Conservation (phyloP, 1,284 basidiomycete species). For the Ganoderma sp. region DNA sequence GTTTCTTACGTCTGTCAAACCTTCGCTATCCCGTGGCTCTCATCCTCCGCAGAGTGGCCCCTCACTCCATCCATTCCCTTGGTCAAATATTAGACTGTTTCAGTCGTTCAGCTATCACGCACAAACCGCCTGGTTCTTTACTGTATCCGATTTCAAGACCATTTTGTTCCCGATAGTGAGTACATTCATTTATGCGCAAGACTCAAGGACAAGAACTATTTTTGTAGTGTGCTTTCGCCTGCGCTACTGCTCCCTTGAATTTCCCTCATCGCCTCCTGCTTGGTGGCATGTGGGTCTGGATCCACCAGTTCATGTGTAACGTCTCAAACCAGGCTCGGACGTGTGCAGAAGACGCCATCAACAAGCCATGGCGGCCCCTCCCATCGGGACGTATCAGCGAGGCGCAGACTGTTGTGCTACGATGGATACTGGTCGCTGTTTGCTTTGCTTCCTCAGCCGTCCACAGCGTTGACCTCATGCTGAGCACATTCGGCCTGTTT, state of each 20-base stretch:
- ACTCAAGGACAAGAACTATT: no score
- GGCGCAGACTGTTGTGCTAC: slow-evolving; percentile 36
- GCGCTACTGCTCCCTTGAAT: slow-evolving; percentile 33
- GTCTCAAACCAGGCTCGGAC: slow-evolving; percentile 44
- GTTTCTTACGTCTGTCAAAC: no score
- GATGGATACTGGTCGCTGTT: slow-evolving; percentile 34
- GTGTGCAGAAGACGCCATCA: slow-evolving; percentile 40
- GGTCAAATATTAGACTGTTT: not conserved
- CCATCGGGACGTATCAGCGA: slow-evolving; percentile 41
- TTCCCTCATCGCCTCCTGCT: slow-evolving; percentile 27
- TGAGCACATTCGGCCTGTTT: slow-evolving; percentile 36
- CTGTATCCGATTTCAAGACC: slow-evolving; percentile 38
- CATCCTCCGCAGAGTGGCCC: no score
- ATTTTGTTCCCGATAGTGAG: slow-evolving; percentile 39
- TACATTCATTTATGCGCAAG: not conserved
- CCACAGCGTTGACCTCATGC: slow-evolving; percentile 33
- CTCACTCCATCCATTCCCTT: no score
- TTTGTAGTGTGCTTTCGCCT: slow-evolving; percentile 35
- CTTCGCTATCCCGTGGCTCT: no score
- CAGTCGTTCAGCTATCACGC: slow-evolving; percentile 14
- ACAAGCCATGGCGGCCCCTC: slow-evolving; percentile 45
- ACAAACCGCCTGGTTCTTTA: slow-evolving; percentile 36
- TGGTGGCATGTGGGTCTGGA: slow-evolving; percentile 39
- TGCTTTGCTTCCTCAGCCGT: slow-evolving; percentile 37
- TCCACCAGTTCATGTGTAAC: slow-evolving; percentile 44